A percentile compares a stretch with the other conserved stretches of the same genome.
Evolutionary conservation across 148 eudicot species (phyloP).

Genomic region (Polygonum maritimum): DNA sequence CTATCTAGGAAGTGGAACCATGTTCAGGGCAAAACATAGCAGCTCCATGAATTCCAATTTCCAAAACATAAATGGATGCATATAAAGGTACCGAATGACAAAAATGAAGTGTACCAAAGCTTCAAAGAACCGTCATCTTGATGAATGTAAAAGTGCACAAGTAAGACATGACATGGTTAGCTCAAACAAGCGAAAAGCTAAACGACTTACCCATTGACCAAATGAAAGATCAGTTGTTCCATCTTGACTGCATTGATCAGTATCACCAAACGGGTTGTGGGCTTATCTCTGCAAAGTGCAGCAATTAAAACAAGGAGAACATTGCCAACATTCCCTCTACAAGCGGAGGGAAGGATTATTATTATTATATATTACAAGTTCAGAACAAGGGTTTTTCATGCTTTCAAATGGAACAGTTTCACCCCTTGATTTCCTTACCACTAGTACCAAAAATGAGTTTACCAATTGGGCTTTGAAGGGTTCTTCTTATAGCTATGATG

Average conservation of each 20-base stretch:
- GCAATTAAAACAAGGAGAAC: too few species aligned
- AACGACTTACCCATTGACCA: conserved; percentile 82
- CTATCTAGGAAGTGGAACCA: too few species aligned
- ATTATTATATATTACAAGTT: too few species aligned
- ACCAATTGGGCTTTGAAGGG: conserved; percentile 1
- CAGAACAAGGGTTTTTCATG: conserved; percentile 2
- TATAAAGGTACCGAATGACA: neutral
- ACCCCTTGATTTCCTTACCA: neutral
- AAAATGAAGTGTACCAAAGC: neutral
- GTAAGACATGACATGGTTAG: neutral
- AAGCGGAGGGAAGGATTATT: too few species aligned
- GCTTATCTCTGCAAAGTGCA: too few species aligned
- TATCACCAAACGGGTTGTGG: conserved; percentile 88
- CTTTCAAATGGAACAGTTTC: neutral
- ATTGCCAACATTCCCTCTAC: too few species aligned
- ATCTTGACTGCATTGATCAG: conserved; percentile 79
- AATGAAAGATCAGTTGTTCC: conserved; percentile 95
- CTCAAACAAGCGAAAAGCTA: neutral
- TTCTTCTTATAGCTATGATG: neutral
- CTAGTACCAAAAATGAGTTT: neutral
- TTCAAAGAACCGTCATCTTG: too few species aligned
- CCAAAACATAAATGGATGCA: neutral
- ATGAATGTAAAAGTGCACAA: neutral
- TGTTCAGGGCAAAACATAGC: too few species aligned
- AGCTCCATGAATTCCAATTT: too few species aligned